phyloP scores from a whole-genome alignment of 2,329 filamentous ascomycete genomes.

The Gyromitra esculenta region DNA sequence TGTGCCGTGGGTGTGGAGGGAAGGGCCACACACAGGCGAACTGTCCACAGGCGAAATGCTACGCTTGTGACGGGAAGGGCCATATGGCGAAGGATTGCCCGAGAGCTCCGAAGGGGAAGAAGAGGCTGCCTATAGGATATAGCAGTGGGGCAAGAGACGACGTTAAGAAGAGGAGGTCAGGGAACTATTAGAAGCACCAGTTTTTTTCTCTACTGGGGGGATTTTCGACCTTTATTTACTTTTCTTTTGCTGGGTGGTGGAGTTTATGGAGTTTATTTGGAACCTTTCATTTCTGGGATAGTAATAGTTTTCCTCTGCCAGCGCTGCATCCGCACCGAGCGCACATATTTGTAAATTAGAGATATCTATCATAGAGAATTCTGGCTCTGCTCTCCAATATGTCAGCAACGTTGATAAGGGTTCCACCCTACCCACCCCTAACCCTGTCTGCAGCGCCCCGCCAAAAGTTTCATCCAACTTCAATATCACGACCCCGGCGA shows the following conservation, averaged over 20 bases:
- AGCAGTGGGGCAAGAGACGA: conserved; percentile 3
- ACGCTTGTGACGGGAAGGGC: conserved; percentile 70
- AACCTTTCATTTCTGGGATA: not conserved
- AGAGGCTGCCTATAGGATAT: conserved; percentile 27
- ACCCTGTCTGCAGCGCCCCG: conserved; percentile 41
- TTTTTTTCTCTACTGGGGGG: not conserved
- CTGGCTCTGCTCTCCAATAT: not conserved
- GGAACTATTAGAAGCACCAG: conserved; percentile 15
- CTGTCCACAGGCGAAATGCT: conserved; percentile 63
- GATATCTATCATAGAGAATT: not conserved
- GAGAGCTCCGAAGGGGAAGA: conserved; percentile 50
- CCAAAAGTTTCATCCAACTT: conserved; percentile 28
- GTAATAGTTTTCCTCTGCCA: not conserved
- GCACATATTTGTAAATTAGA: conserved; percentile 34
- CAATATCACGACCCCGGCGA: conserved; percentile 1
- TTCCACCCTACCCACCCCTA: conserved; percentile 30
- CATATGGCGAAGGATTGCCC: conserved; percentile 71
- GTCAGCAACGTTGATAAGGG: not conserved
- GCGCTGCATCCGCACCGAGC: not conserved
- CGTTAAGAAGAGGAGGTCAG: conserved; percentile 27
- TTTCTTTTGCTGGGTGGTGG: conserved; percentile 1
- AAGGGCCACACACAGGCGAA: conserved; percentile 40
- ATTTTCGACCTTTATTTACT: not conserved
- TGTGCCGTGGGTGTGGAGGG: conserved; percentile 33
- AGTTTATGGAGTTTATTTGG: conserved; percentile 15